A percentile compares a stretch with the other conserved stretches of the same genome.
These are phyloP conservation scores for Erysiphe pulchra DNA, from an alignment of 2,329 filamentous ascomycete species.

Conservation along the genomic window DNA sequence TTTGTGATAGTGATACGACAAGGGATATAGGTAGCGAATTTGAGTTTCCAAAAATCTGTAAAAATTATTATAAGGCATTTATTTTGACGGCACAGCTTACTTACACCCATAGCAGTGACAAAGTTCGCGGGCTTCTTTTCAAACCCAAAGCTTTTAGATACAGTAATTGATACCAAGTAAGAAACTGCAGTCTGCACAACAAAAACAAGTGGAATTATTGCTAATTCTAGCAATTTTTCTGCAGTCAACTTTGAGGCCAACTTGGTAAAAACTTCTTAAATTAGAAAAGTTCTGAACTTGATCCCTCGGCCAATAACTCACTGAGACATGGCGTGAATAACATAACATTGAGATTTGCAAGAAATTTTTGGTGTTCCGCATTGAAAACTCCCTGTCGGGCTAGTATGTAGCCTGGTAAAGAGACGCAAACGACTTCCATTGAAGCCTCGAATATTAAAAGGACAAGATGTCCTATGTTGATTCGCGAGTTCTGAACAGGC, in stretches of 20 bases:
- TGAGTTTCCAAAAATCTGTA: conserved; percentile 76
- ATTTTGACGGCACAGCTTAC: conserved; percentile 8
- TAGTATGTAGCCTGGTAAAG: conserved; percentile 77
- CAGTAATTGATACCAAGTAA: conserved; percentile 44
- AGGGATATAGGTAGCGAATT: conserved; percentile 95
- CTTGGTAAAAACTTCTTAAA: conserved; percentile 63
- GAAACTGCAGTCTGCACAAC: conserved; percentile 68
- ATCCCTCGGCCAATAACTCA: conserved; percentile 20
- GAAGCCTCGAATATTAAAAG: conserved; percentile 66
- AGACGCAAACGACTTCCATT: conserved; percentile 84
- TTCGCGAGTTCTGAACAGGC: no score
- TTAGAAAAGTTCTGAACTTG: conserved; percentile 2
- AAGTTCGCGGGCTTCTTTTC: conserved; percentile 76
- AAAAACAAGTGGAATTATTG: conserved; percentile 90
- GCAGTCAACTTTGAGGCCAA: conserved; percentile 82
- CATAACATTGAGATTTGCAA: conserved; percentile 87
- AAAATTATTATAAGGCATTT: conserved; percentile 2
- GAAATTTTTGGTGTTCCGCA: conserved; percentile 84
- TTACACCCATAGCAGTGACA: conserved; percentile 75
- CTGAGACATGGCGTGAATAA: conserved; percentile 92
- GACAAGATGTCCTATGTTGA: conserved; percentile 8
- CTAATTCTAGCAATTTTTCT: conserved; percentile 69
- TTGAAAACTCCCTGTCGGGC: conserved; percentile 81
- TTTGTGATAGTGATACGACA: conserved; percentile 80
- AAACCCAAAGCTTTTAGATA: conserved; percentile 57